Evolutionary conservation across 2,329 filamentous ascomycete genomes (phyloP).

Genomic region (Ambrosiella beaveri): DNA sequence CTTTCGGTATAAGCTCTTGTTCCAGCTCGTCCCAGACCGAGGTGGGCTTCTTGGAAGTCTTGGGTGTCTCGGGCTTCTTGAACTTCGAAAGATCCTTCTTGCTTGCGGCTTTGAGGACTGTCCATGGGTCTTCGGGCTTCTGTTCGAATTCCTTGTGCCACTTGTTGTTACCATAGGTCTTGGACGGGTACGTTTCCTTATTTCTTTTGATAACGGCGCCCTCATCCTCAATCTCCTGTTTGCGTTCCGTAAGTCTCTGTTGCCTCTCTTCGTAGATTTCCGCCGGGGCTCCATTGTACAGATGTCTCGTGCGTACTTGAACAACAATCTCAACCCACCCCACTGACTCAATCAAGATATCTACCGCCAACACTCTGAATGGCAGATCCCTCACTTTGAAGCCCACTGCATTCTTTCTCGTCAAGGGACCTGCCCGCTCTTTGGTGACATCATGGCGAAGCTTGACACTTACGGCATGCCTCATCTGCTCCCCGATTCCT

Average conservation of each 20-base stretch:
- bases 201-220: slow-evolving; percentile 2
- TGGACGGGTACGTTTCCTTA: slow-evolving; percentile 7
- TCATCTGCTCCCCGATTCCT: slow-evolving; percentile 39
- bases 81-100: slow-evolving; percentile 10
- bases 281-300: slow-evolving; percentile 18
- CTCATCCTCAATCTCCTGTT: slow-evolving; percentile 12
- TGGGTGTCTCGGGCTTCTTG: not conserved
- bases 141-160: slow-evolving; percentile 6
- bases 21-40: slow-evolving; percentile 12
- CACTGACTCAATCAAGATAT: slow-evolving; percentile 79
- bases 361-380: slow-evolving; percentile 62
- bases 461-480: slow-evolving; percentile 56
- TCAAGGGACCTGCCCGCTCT: slow-evolving; percentile 56
- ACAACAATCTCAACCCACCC: slow-evolving; percentile 83
- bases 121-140: slow-evolving; percentile 12
- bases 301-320: slow-evolving; percentile 51
- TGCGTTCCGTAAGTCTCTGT: not conserved
- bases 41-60: slow-evolving; percentile 10
- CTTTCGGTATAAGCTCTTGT: not conserved
- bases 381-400: slow-evolving; percentile 53
- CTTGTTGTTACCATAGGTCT: slow-evolving; percentile 1
- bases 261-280: slow-evolving; percentile 14
- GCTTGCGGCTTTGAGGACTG: slow-evolving; percentile 12
- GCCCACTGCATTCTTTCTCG: slow-evolving; percentile 42
- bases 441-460: slow-evolving; percentile 74